Base-by-base conservation (phyloP, 1,284 basidiomycete genomes). In the Cerioporus squamosus region DNA sequence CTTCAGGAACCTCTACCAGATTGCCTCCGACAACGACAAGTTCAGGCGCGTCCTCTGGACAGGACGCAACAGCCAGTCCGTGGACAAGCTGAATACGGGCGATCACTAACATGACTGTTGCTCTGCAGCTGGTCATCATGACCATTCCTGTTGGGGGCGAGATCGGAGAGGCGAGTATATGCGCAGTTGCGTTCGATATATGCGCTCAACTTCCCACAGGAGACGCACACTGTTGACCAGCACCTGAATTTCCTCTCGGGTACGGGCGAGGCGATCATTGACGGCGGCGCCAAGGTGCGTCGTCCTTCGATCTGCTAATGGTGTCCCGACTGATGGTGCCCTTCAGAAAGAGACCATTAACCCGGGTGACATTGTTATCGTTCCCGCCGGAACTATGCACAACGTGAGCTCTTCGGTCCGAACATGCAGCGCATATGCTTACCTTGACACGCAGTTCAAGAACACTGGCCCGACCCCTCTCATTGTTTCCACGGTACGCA, bases 221-320 rank as follows among this genome's bases (percentile, higher is more conserved):
- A 72, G 63, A 70, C 66, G 14, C 70, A 72, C 46, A 65, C 62
- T 17, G 71, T 72, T 14, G 71, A 72, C 58, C 71, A 72, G 46
- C 71, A 72, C 47, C 65, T 72, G n/a, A 62, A 62, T 39, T 72
- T 72, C 61, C 64, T 69, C 23, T 71, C 71, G 15, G 71, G 71
- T 0, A 71, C 60, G 5, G 71, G 60, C 3, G 63, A 66, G 18
- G 70, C 67, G 17, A 66, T 72, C 51, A 65, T 68, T 2, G 69
- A 71, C 38, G 70, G 70, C 33, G 33, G 33, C 33, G 10, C 33
- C 33, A 36, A 36, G 33, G 33, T 36, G 33, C 15, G 33, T 14
- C 33, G 14, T 29, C 29, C 29, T 4, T 3, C 29, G 8, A 29
- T 29, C 29, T 12, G 33, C n/a, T 42, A 15, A 8, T 43, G 10